Percentiles rank a stretch among this genome's conserved stretches.
phyloP scores from a whole-genome alignment of 2,329 filamentous ascomycete genomes.

The Cyphellophora attinorum region DNA sequence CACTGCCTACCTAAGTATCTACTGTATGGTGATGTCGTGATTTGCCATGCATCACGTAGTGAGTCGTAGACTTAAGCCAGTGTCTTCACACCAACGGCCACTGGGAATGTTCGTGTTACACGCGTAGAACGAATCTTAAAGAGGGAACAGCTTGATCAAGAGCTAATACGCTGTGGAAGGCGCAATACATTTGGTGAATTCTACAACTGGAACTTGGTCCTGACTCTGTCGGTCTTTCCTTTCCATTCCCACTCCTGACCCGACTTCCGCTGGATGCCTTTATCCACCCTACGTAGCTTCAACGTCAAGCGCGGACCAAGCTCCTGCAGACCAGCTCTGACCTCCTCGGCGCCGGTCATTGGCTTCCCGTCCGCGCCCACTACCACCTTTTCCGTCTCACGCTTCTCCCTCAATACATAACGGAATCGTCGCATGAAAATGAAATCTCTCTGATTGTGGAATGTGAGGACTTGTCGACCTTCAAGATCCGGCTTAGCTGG shows the following conservation, averaged over 20 bases:
- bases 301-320: slow-evolving; percentile 74
- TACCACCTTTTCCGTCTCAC: slow-evolving; percentile 76
- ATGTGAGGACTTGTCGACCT: slow-evolving; percentile 79
- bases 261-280: slow-evolving; percentile 67
- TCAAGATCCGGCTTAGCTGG: slow-evolving; percentile 73
- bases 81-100: too few relatives aligned
- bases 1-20: too few relatives aligned
- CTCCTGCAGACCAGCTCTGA: slow-evolving; percentile 83
- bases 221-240: slow-evolving; percentile 83
- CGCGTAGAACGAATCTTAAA: too few relatives aligned
- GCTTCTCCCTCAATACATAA: slow-evolving; percentile 87
- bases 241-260: slow-evolving; percentile 96
- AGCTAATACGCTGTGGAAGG: too few relatives aligned
- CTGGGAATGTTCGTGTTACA: too few relatives aligned
- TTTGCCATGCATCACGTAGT: too few relatives aligned
- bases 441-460: slow-evolving; percentile 93
- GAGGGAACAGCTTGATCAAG: too few relatives aligned
- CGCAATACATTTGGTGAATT: too few relatives aligned
- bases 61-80: too few relatives aligned
- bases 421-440: slow-evolving; percentile 86
- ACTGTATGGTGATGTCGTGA: too few relatives aligned
- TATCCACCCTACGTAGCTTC: slow-evolving; percentile 84
- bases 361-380: slow-evolving; percentile 71
- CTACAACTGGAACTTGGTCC: slow-evolving; percentile 87
- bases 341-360: slow-evolving; percentile 73